Evolutionary conservation across 441 rosid genomes (phyloP), one percentile per base, ranked within the genome.

Genomic region (Eutrema salsugineum): DNA sequence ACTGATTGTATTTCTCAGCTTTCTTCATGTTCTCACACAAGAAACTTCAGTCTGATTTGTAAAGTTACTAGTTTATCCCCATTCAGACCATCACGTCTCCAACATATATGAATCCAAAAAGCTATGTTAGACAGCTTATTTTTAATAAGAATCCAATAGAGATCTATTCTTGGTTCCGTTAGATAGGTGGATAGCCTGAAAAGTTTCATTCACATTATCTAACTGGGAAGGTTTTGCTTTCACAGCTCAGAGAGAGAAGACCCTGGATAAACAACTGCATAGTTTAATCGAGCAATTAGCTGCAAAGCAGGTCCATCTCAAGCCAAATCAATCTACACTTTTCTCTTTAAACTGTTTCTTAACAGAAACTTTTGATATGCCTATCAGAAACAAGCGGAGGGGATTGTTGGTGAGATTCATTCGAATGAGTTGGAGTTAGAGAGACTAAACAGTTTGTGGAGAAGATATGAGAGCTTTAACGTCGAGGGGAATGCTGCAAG

Each of bases 211-310:
- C 3, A 6, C 53, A 30, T 51, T 53, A 8, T 67, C 35, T 80
- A 66, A 76, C 43, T 48, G 24, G 54, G 16, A 56, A 32, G 17
- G 3, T 24, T 16, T 72, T 63, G 19, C 38, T 69, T 57, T 48
- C 71, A 77, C 88, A 91, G 94, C 84, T 72, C 97, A 94, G 70
- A 90, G 97, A 81, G 97, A 91, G 80, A 91, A 94, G 86, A 80
- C 83, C 71, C 74, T 94, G 81, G 91, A 91, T 73, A 91, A 87
- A 83, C 99, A 91, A 77, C 95, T 91, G 60, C 97, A 91, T 49
- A 84, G 89, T 79, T 80, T 85, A 66, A 85, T 94, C 59, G 97
- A 94, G 83, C 99, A 91, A 83, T 82, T 90, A 68, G 97, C 88
- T 62, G 84, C 79, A 49, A 91, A 94, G 68, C 97, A 94, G 91